phyloP scores from a whole-genome alignment of 2,329 filamentous ascomycete genomes.

The Endoconidiophora polonica region DNA sequence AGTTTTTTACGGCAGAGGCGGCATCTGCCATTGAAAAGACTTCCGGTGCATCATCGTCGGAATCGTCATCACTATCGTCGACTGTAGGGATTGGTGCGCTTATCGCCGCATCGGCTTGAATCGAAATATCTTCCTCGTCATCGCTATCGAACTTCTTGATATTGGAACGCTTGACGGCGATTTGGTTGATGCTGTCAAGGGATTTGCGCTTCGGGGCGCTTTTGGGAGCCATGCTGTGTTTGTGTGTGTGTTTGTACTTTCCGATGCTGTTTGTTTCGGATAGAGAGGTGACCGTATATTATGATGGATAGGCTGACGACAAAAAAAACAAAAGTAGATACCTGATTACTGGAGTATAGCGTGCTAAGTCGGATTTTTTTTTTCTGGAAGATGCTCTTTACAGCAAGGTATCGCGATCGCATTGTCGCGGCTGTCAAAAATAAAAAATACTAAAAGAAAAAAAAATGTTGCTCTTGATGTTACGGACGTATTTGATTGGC shows the following conservation, averaged over 20 bases:
- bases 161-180: not conserved
- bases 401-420: too few relatives aligned
- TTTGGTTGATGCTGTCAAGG: not conserved
- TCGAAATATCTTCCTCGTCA: slow-evolving; percentile 2
- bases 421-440: too few relatives aligned
- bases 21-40: slow-evolving; percentile 37
- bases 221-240: not conserved
- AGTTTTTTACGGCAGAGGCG: slow-evolving; percentile 29
- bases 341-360: too few relatives aligned
- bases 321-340: too few relatives aligned
- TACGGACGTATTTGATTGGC: too few relatives aligned
- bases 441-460: too few relatives aligned
- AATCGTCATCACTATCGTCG: slow-evolving; percentile 21
- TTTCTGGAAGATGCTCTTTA: too few relatives aligned
- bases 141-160: slow-evolving; percentile 12
- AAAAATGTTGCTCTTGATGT: too few relatives aligned
- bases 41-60: slow-evolving; percentile 40
- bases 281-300: too few relatives aligned
- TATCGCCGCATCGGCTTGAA: not conserved
- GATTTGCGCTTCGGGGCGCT: slow-evolving; percentile 13
- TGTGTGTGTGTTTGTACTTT: not conserved
- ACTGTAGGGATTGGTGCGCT: not conserved
- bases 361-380: too few relatives aligned
- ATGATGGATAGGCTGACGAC: too few relatives aligned
- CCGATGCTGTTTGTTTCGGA: too few relatives aligned